Conservation (phyloP, 176 grass and related monocot species). For the Carex cristatella region DNA sequence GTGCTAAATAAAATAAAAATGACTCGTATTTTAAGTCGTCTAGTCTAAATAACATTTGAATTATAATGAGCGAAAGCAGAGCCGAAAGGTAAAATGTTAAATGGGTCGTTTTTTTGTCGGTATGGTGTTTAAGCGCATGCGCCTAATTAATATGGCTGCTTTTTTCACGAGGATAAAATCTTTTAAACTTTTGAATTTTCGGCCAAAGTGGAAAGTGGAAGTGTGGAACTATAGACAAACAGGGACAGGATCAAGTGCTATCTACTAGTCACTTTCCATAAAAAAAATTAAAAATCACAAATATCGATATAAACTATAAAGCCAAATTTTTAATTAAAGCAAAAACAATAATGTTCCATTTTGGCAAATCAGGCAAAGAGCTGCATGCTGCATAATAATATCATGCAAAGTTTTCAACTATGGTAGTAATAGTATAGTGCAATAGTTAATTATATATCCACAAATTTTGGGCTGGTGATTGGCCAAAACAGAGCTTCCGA, state of each 20-base stretch:
- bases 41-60: background rate
- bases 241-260: background rate
- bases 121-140: conserved; percentile 4
- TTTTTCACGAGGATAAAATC: background rate
- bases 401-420: background rate
- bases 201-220: background rate
- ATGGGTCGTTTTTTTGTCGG: conserved; percentile 13
- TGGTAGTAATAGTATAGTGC: background rate
- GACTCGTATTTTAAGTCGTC: background rate
- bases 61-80: background rate
- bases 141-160: conserved; percentile 7
- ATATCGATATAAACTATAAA: too few relatives aligned
- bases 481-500: too few relatives aligned
- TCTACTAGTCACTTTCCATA: background rate
- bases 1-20: background rate
- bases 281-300: background rate
- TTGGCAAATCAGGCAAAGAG: background rate
- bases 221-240: background rate
- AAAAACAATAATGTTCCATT: background rate
- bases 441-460: background rate
- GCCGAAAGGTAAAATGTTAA: conserved; percentile 8
- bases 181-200: conserved; percentile 13
- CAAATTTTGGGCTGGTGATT: too few relatives aligned
- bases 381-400: background rate
- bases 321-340: background rate